phyloP scores from a whole-genome alignment of 805 yeast species.

The Kluyveromyces lactis region DNA sequence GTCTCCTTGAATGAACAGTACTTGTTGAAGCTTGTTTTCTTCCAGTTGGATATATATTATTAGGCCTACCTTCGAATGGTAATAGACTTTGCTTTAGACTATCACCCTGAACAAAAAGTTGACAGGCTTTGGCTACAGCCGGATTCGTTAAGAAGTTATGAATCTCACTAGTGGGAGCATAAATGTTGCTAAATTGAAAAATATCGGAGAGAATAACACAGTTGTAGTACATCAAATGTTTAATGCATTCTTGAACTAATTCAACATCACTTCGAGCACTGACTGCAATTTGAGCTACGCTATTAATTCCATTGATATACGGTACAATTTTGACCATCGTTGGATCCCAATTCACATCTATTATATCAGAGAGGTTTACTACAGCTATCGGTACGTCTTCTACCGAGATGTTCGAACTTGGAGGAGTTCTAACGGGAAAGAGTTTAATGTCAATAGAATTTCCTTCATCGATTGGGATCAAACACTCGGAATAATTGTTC shows the following conservation, averaged over 20 bases:
- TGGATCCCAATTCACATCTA: constrained; percentile 95
- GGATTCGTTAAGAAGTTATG: constrained; percentile 57
- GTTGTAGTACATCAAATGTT: constrained; percentile 83
- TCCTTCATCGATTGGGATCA: constrained; percentile 84
- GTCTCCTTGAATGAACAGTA: constrained; percentile 6
- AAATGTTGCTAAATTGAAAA: constrained; percentile 80
- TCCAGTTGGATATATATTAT: not conserved
- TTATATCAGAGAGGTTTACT: constrained; percentile 59
- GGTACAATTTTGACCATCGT: constrained; percentile 87
- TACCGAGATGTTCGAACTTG: constrained; percentile 63
- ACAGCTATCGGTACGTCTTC: constrained; percentile 91
- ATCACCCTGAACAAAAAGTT: constrained; percentile 57
- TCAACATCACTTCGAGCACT: constrained; percentile 74
- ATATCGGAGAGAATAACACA: constrained; percentile 78
- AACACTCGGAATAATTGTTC: constrained; percentile 91
- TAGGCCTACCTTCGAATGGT: constrained; percentile 23
- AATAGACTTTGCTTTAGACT: constrained; percentile 24
- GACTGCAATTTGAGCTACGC: constrained; percentile 65
- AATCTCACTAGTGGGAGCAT: constrained; percentile 80
- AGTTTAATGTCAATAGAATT: constrained; percentile 88
- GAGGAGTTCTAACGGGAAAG: constrained; percentile 83
- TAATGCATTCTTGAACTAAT: constrained; percentile 78
- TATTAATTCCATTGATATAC: constrained; percentile 80
- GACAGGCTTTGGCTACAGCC: constrained; percentile 73
- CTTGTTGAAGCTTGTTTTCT: constrained; percentile 1